Conservation (phyloP, 2,329 filamentous ascomycete species). For the Massarina eburnea region DNA sequence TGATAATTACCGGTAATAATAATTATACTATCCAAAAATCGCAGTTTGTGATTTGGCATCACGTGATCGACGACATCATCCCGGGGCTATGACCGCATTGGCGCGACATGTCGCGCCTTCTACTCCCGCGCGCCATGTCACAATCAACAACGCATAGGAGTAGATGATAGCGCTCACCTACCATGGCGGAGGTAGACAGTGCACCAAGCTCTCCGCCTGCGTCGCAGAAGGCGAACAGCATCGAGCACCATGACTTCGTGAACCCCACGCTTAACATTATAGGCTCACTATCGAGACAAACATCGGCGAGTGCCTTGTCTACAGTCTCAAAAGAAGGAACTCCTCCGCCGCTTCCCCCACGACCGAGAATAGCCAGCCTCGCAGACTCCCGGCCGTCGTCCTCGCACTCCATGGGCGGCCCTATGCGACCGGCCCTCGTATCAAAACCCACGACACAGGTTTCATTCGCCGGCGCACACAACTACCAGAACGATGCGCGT, state of each 20-base stretch:
- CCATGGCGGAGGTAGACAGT: background rate
- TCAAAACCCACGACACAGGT: constrained; percentile 82
- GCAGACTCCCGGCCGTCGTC: constrained; percentile 41
- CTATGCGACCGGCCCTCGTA: constrained; percentile 44
- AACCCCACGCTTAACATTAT: constrained; percentile 39
- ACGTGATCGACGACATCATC: too few relatives aligned
- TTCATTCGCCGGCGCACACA: constrained; percentile 76
- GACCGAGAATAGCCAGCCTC: constrained; percentile 44
- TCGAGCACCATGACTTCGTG: constrained; percentile 32
- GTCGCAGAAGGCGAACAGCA: background rate
- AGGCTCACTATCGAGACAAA: constrained; percentile 24
- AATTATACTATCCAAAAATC: too few relatives aligned
- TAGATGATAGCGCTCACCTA: background rate
- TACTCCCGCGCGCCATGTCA: background rate
- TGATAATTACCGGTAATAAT: too few relatives aligned
- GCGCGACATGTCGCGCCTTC: background rate
- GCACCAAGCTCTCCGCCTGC: background rate
- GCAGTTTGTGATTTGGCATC: too few relatives aligned
- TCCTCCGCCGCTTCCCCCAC: constrained; percentile 60
- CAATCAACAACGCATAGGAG: background rate
- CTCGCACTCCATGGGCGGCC: constrained; percentile 45
- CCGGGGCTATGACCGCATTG: too few relatives aligned
- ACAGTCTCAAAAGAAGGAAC: constrained; percentile 46
- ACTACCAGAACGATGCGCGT: constrained; percentile 60
- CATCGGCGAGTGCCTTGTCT: constrained; percentile 26